phyloP scores from a whole-genome alignment of 345 rosid species.

The Laguncularia racemosa region DNA sequence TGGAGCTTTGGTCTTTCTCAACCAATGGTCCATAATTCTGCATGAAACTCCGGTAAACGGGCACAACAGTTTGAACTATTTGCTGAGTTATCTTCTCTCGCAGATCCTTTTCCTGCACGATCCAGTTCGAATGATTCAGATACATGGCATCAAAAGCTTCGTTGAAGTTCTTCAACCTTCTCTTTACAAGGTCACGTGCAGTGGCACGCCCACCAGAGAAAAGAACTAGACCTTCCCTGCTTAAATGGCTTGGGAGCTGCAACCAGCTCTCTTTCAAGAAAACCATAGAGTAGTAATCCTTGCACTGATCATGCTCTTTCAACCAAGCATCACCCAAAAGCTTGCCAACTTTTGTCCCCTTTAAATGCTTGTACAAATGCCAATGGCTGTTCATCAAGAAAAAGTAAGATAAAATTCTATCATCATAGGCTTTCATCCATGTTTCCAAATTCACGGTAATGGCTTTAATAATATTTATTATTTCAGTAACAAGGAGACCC shows the following conservation, averaged over 20 bases:
- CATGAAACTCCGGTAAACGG: conserved; percentile 95
- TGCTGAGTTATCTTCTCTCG: conserved; percentile 80
- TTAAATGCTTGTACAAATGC: conserved; percentile 79
- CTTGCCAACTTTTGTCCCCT: conserved; percentile 78
- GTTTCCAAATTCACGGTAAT: conserved; percentile 68
- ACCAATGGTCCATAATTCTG: conserved; percentile 95
- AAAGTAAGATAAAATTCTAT: conserved; percentile 45
- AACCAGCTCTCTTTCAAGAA: conserved; percentile 91
- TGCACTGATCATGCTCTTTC: conserved; percentile 77
- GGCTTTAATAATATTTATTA: conserved; percentile 58
- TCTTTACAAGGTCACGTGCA: conserved; percentile 98
- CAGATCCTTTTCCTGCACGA: conserved; percentile 73
- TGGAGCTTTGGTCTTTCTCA: conserved; percentile 77
- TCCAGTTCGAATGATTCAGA: conserved; percentile 70
- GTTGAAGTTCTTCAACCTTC: conserved; percentile 75
- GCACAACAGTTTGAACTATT: conserved; percentile 71
- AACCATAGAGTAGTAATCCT: conserved; percentile 53
- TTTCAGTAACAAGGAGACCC: conserved; percentile 59
- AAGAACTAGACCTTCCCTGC: conserved; percentile 89
- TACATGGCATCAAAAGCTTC: conserved; percentile 89
- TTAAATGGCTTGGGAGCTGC: conserved; percentile 78
- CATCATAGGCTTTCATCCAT: conserved; percentile 77
- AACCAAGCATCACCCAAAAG: conserved; percentile 78
- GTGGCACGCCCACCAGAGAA: conserved; percentile 99
- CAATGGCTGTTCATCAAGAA: conserved; percentile 91